These are phyloP conservation scores for Botrytis cinerea DNA, from an alignment of 2,329 filamentous ascomycete genomes.

Conservation along the genomic window DNA sequence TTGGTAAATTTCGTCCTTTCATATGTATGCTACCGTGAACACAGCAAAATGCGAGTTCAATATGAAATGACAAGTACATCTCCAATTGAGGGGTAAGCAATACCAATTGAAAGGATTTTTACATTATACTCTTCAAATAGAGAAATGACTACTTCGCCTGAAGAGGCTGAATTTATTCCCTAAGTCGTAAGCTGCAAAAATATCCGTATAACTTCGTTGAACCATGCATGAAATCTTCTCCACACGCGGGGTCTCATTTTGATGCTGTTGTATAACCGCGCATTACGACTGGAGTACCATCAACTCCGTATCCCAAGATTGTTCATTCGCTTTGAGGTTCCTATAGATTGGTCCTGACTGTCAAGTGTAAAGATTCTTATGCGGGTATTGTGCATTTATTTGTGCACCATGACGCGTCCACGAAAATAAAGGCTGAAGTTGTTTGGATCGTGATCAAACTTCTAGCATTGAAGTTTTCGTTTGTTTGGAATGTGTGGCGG, in stretches of 20 bases:
- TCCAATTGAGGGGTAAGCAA: background rate
- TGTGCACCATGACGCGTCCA: background rate
- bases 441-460: constrained; percentile 14
- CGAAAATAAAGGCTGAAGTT: constrained; percentile 6
- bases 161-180: background rate
- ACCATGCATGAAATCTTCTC: constrained; percentile 14
- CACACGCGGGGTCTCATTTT: constrained; percentile 4
- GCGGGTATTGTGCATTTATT: background rate
- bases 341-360: background rate
- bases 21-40: background rate
- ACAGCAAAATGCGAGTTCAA: background rate
- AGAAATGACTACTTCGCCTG: background rate
- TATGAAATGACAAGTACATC: background rate
- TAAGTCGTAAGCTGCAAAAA: background rate
- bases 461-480: background rate
- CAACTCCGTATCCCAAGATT: constrained; percentile 10
- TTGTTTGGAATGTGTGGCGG: background rate
- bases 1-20: background rate
- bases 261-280: constrained; percentile 10
- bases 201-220: constrained; percentile 1
- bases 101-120: background rate
- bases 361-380: constrained; percentile 2
- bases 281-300: constrained; percentile 8
- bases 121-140: background rate
- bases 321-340: background rate